A percentile compares a stretch with the other conserved stretches of the same genome.
These are phyloP conservation scores for Aspergillus pseudoglaucus DNA, from an alignment of 2,329 filamentous ascomycete species.

Conservation along the genomic window DNA sequence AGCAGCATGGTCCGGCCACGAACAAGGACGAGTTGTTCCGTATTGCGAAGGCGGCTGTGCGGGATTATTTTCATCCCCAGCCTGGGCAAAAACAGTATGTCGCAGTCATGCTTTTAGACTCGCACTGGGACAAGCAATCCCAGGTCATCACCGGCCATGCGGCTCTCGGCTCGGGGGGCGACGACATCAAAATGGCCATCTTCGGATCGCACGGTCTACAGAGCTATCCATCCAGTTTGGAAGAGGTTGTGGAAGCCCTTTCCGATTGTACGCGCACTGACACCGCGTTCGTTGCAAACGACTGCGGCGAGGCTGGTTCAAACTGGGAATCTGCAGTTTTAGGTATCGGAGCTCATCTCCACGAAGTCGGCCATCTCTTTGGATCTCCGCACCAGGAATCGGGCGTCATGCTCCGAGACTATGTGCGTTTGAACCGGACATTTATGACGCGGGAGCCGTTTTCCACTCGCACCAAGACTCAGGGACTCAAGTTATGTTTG, in stretches of 20 bases:
- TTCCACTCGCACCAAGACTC: conserved; percentile 77
- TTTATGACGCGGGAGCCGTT: conserved; percentile 78
- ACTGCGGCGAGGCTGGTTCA: conserved; percentile 78
- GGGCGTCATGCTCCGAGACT: conserved; percentile 90
- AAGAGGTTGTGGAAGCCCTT: conserved; percentile 85
- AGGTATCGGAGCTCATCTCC: conserved; percentile 86
- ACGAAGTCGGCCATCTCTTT: conserved; percentile 84
- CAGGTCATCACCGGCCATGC: conserved; percentile 74
- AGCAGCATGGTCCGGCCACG: conserved; percentile 65
- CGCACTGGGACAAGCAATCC: conserved; percentile 71
- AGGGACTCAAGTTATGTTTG: conserved; percentile 65
- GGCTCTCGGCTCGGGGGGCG: conserved; percentile 67
- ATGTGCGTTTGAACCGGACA: conserved; percentile 73
- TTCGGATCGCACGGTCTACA: conserved; percentile 91
- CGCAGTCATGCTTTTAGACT: conserved; percentile 76
- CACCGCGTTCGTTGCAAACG: conserved; percentile 71
- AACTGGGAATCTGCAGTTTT: conserved; percentile 95
- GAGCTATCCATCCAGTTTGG: conserved; percentile 80
- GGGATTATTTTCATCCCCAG: conserved; percentile 65
- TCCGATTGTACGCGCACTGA: conserved; percentile 87
- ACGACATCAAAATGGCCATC: conserved; percentile 73
- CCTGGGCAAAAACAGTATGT: conserved; percentile 82
- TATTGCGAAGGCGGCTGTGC: conserved; percentile 72
- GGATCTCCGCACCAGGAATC: conserved; percentile 84
- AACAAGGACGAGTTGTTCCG: conserved; percentile 67